Percentiles rank a stretch among this genome's conserved stretches.
These are phyloP conservation scores for Haplosporangium sp. DNA, from an alignment of 371 early-diverging fungal genomes.

Conservation along the genomic window DNA sequence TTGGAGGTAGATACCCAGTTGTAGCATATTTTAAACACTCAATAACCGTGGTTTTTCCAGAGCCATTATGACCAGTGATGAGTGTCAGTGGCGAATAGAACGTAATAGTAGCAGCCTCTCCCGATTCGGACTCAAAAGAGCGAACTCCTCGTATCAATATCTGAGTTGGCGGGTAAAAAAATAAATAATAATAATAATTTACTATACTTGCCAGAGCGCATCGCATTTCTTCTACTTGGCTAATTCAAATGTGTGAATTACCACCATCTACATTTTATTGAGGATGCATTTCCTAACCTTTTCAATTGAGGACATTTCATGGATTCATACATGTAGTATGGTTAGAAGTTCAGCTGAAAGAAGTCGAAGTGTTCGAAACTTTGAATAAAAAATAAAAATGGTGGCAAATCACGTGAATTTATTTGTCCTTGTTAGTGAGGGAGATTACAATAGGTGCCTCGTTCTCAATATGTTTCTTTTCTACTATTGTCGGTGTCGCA, in stretches of 20 bases:
- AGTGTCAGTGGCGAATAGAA: constrained; percentile 97
- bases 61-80: constrained; percentile 99
- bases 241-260: not conserved
- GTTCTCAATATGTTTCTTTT: not conserved
- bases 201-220: not conserved
- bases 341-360: not conserved
- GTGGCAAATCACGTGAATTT: constrained; percentile 35
- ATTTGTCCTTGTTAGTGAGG: constrained; percentile 3
- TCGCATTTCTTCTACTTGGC: not conserved
- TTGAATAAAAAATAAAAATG: constrained; percentile 16
- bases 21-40: constrained; percentile 98
- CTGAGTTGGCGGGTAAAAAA: constrained; percentile 11
- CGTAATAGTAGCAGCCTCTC: constrained; percentile 81
- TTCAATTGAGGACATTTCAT: constrained; percentile 76
- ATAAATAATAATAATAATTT: too few species aligned
- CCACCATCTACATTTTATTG: not conserved
- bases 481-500: not conserved
- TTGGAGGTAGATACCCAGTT: constrained; percentile 97
- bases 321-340: too few species aligned
- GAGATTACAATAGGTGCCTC: constrained; percentile 16
- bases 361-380: not conserved
- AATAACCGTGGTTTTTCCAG: constrained; percentile 99
- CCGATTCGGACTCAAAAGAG: constrained; percentile 88
- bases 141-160: constrained; percentile 92
- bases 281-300: constrained; percentile 64